These are phyloP conservation scores for Apiospora aurea DNA, from an alignment of 2,329 filamentous ascomycete genomes.

Conservation along the genomic window DNA sequence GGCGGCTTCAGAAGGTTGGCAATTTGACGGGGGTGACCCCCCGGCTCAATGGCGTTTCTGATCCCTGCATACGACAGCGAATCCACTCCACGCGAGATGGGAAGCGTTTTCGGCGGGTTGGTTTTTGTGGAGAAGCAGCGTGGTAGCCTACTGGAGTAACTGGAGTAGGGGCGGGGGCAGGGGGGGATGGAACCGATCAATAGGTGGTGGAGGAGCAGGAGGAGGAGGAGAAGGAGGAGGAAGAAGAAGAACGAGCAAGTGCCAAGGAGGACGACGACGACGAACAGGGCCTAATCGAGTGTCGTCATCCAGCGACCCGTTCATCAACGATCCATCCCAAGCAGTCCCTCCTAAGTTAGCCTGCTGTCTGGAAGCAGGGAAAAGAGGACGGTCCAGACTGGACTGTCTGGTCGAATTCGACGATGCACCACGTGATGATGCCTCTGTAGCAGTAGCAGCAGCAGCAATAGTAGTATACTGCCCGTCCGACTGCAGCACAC, in stretches of 20 bases:
- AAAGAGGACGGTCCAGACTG: background rate
- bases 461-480: background rate
- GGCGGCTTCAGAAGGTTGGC: constrained; percentile 25
- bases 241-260: background rate
- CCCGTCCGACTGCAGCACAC: background rate
- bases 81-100: constrained; percentile 20
- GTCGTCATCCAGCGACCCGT: background rate
- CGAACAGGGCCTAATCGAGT: background rate
- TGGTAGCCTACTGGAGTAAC: background rate
- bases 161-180: background rate
- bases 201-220: background rate
- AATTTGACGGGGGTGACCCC: constrained; percentile 23
- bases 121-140: constrained; percentile 23
- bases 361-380: constrained; percentile 1
- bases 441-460: background rate
- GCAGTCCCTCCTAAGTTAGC: background rate
- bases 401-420: background rate
- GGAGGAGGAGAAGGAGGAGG: background rate
- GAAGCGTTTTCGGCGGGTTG: constrained; percentile 25
- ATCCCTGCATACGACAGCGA: constrained; percentile 23
- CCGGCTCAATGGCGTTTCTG: constrained; percentile 24
- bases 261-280: background rate
- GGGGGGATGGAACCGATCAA: background rate
- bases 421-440: constrained; percentile 9
- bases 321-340: background rate